Evolutionary conservation across 768 basidiomycete genomes (phyloP).

Genomic region (Agaricus sinodeliciosus): DNA sequence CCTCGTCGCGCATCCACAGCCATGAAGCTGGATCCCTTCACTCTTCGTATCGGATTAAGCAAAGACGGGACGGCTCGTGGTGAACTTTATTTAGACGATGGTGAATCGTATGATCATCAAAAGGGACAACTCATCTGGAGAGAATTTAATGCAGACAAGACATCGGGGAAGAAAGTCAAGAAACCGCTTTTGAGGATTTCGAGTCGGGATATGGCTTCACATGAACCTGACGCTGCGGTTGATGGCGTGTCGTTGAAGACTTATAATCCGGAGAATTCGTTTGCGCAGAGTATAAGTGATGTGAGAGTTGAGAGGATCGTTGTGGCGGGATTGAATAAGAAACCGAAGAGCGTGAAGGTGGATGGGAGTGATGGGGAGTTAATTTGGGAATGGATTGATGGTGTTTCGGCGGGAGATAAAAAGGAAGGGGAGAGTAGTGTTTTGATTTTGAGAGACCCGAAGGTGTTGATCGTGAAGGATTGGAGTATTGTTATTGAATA

Average conservation of each 20-base stretch:
- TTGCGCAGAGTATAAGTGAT: conserved; percentile 53
- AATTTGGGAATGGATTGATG: conserved; percentile 62
- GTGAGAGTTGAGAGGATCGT: conserved; percentile 83
- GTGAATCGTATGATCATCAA: conserved; percentile 71
- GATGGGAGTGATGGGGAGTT: conserved; percentile 40
- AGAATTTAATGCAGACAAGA: conserved; percentile 53
- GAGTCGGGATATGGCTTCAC: conserved; percentile 48
- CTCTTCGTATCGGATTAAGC: conserved; percentile 76
- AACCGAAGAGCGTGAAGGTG: conserved; percentile 56
- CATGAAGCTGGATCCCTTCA: conserved; percentile 92
- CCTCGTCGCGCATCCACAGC: conserved; percentile 79
- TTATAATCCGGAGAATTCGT: conserved; percentile 58
- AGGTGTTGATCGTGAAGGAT: conserved; percentile 46
- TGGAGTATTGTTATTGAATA: conserved; percentile 50
- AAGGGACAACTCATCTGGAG: conserved; percentile 84
- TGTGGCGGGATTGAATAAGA: conserved; percentile 60
- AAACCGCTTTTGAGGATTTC: conserved; percentile 36
- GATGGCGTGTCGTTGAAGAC: conserved; percentile 39
- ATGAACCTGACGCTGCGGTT: conserved; percentile 39
- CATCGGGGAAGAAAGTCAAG: conserved; percentile 26
- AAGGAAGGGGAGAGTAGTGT: conserved; percentile 62
- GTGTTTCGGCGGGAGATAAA: conserved; percentile 47
- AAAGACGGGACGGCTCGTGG: conserved; percentile 57
- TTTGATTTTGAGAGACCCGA: conserved; percentile 74
- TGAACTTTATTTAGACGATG: conserved; percentile 94